Evolutionary conservation across 805 yeast species (phyloP).

Genomic region (Candida broadrunensis): DNA sequence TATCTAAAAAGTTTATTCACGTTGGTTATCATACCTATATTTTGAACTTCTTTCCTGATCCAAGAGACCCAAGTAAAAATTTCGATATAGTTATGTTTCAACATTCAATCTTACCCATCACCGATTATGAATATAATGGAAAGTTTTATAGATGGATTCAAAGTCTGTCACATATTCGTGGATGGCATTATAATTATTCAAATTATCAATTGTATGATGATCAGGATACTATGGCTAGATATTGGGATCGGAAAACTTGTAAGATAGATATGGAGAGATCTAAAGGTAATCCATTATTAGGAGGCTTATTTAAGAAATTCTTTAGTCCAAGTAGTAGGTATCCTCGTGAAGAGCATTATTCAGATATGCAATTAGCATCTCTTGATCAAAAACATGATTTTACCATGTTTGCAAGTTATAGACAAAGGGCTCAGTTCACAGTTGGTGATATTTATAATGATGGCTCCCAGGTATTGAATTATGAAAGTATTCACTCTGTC

Average conservation of each 20-base stretch:
- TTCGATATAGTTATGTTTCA: conserved; percentile 6
- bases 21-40: conserved; percentile 1
- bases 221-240: background rate
- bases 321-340: background rate
- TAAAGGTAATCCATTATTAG: background rate
- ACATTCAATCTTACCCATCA: conserved; percentile 6
- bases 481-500: background rate
- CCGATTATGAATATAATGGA: conserved; percentile 7
- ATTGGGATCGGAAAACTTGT: background rate
- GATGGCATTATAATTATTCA: background rate
- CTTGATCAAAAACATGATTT: too few species aligned
- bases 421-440: background rate
- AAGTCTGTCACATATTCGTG: background rate
- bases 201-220: background rate
- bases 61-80: background rate
- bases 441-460: background rate
- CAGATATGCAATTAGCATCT: too few species aligned
- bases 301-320: background rate
- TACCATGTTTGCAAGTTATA: too few species aligned
- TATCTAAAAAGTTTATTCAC: background rate
- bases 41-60: conserved; percentile 7
- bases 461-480: background rate
- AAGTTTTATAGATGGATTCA: conserved; percentile 6
- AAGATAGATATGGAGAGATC: background rate
- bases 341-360: background rate